Conservation (phyloP, 1,284 basidiomycete genomes). For the Vanrija humicola region DNA sequence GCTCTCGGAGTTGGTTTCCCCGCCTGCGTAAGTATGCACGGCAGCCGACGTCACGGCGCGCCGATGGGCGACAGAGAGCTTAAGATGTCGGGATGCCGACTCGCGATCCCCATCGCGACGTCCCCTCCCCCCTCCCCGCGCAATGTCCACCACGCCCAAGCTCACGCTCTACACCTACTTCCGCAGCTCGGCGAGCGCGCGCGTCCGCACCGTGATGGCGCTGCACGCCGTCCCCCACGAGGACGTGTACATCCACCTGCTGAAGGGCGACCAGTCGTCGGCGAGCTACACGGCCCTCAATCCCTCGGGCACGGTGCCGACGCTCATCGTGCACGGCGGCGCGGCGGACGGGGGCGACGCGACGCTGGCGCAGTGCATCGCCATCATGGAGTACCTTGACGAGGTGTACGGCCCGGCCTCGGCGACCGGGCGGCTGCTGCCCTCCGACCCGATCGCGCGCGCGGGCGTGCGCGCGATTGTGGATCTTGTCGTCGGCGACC, state of each 20-base stretch:
- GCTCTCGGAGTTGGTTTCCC: too few relatives aligned
- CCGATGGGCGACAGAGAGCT: too few relatives aligned
- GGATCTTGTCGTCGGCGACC: constrained; percentile 15
- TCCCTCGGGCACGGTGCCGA: constrained; percentile 8
- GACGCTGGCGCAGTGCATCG: constrained; percentile 12
- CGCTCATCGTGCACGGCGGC: constrained; percentile 6
- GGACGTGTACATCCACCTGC: constrained; percentile 4
- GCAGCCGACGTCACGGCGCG: too few relatives aligned
- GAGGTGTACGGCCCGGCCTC: constrained; percentile 2
- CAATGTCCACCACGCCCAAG: background rate
- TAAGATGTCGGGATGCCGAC: too few relatives aligned
- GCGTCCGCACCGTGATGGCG: constrained; percentile 16
- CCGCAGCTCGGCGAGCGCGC: constrained; percentile 14
- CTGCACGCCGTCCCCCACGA: constrained; percentile 8
- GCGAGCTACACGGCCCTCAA: constrained; percentile 5
- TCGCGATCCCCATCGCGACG: background rate
- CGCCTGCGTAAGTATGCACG: too few relatives aligned
- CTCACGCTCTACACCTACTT: constrained; percentile 18
- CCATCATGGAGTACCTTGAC: constrained; percentile 19
- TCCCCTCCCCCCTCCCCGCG: background rate
- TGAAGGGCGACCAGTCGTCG: constrained; percentile 11
- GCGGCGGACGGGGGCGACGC: background rate
- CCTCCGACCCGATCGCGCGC: constrained; percentile 1
- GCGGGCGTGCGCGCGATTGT: constrained; percentile 7
- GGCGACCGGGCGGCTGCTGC: constrained; percentile 6